Conservation (phyloP, 2,329 filamentous ascomycete species). For the Mariannaea elegans region DNA sequence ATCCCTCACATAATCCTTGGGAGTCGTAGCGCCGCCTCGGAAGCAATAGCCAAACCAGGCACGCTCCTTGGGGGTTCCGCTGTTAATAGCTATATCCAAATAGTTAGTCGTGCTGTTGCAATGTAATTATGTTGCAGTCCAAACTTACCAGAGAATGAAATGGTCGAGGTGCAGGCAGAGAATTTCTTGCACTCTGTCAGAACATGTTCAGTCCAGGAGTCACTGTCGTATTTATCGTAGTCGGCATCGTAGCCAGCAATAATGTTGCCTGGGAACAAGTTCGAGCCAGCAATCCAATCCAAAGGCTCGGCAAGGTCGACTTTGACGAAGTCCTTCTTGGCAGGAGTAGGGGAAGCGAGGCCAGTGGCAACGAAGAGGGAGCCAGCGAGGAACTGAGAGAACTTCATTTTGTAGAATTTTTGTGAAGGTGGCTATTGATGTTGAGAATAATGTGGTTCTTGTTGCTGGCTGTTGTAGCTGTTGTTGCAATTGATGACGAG, state of each 20-base stretch:
- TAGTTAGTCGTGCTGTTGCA: not conserved
- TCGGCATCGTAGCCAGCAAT: not conserved
- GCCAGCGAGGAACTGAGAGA: not conserved
- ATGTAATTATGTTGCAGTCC: not conserved
- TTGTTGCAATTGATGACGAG: no score
- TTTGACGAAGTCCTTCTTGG: not conserved
- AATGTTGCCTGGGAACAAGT: not conserved
- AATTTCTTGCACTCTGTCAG: not conserved
- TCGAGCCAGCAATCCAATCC: not conserved
- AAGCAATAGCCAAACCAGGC: not conserved
- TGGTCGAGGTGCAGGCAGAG: not conserved
- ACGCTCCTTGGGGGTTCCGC: not conserved
- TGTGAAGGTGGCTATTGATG: no score
- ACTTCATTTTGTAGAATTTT: constrained; percentile 1
- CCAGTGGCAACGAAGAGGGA: not conserved
- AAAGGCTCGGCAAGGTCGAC: not conserved
- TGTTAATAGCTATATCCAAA: not conserved
- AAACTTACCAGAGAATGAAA: not conserved
- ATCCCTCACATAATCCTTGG: not conserved
- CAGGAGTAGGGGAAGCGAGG: not conserved
- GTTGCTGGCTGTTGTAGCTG: no score
- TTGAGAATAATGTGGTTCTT: no score
- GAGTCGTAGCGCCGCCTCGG: not conserved
- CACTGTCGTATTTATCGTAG: not conserved
- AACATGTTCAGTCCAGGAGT: not conserved